A percentile compares a stretch with the other conserved stretches of the same genome.
These are phyloP conservation scores for Diplocarpon mali DNA, from an alignment of 2,329 filamentous ascomycete genomes.

Conservation along the genomic window DNA sequence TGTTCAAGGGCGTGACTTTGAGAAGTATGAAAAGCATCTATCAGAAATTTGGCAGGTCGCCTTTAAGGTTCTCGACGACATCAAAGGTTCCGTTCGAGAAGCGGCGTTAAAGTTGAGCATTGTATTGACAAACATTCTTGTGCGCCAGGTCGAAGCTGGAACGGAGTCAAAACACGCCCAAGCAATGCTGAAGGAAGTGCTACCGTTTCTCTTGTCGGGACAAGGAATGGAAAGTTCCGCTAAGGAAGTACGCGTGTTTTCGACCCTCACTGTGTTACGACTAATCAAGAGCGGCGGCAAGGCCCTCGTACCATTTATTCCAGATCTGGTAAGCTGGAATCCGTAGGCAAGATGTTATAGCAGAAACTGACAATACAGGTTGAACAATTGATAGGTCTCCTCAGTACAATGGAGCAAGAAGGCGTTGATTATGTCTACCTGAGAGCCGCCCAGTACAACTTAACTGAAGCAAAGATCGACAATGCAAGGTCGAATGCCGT, in stretches of 20 bases:
- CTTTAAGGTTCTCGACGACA: slow-evolving; percentile 89
- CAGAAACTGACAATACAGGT: slow-evolving; percentile 31
- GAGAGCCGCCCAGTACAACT: slow-evolving; percentile 71
- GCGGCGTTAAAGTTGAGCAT: slow-evolving; percentile 77
- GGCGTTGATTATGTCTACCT: slow-evolving; percentile 88
- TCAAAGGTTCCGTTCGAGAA: slow-evolving; percentile 78
- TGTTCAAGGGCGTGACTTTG: slow-evolving; percentile 65
- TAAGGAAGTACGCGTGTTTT: slow-evolving; percentile 76
- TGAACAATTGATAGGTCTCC: slow-evolving; percentile 65
- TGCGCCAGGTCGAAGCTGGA: slow-evolving; percentile 74
- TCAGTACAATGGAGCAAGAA: slow-evolving; percentile 83
- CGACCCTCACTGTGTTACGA: slow-evolving; percentile 72
- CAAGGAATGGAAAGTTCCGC: slow-evolving; percentile 83
- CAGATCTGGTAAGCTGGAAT: slow-evolving; percentile 42
- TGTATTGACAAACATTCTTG: slow-evolving; percentile 72
- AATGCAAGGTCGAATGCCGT: slow-evolving; percentile 74
- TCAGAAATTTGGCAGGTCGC: slow-evolving; percentile 75
- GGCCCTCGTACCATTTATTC: slow-evolving; percentile 67
- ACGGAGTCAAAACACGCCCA: slow-evolving; percentile 58
- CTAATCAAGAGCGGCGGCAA: slow-evolving; percentile 84
- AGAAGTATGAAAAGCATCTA: slow-evolving; percentile 74
- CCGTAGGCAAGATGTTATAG: neutral
- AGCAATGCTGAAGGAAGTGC: slow-evolving; percentile 72
- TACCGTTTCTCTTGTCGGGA: slow-evolving; percentile 83
- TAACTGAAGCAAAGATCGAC: slow-evolving; percentile 83